phyloP scores from a whole-genome alignment of 495 filamentous ascomycete species.

The Astrothelium macrocarpum region DNA sequence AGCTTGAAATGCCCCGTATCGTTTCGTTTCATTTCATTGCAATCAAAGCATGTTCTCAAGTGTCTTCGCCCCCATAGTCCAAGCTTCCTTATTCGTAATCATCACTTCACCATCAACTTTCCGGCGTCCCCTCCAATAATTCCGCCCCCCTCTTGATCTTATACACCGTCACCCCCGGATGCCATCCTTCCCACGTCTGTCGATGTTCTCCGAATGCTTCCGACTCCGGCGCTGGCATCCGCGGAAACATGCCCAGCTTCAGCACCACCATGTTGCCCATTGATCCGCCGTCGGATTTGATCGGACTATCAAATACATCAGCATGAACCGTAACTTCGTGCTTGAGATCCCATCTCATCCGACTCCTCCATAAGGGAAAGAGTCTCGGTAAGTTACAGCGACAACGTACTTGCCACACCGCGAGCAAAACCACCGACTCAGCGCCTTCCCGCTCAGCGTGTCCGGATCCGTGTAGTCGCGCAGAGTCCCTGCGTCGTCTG shows the following conservation, averaged over 20 bases:
- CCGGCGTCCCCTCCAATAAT: constrained; percentile 5
- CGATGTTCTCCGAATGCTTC: constrained; percentile 31
- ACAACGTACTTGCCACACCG: constrained; percentile 33
- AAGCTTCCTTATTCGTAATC: not conserved
- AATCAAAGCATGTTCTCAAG: no score
- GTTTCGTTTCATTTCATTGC: not conserved
- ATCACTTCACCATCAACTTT: not conserved
- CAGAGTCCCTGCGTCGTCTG: constrained; percentile 30
- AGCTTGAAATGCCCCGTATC: not conserved
- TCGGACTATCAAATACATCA: constrained; percentile 23
- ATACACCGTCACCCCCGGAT: constrained; percentile 16
- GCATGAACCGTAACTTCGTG: not conserved
- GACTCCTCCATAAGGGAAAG: no score
- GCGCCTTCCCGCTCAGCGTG: constrained; percentile 33
- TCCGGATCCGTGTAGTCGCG: constrained; percentile 29
- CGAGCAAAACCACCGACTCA: constrained; percentile 34
- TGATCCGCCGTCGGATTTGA: constrained; percentile 28
- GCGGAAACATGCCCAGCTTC: constrained; percentile 38
- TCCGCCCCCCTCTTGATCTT: constrained; percentile 19
- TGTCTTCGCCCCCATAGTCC: not conserved
- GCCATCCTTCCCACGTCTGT: constrained; percentile 30
- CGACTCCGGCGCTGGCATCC: constrained; percentile 34
- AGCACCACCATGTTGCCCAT: constrained; percentile 30
- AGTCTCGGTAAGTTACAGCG: not conserved
- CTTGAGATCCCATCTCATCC: no score